Conservation (phyloP, 78 protist species). For the slime mould (Dictyostelium discoideum) region dicty_2.7 NC_007090.3:2324501-2325000, state of each 20-base stretch:
- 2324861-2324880: background rate
- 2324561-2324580: too few species aligned
- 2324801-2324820: background rate
- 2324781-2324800: background rate
- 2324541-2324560: too few species aligned
- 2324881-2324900: background rate
- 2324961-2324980: background rate
- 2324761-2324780: background rate
- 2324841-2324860: background rate
- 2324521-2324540: background rate
- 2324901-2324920: background rate
- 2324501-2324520: background rate
- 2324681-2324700: background rate
- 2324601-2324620: too few species aligned
- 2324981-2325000: background rate
- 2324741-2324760: background rate
- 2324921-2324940: background rate
- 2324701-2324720: background rate
- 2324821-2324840: background rate
- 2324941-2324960: background rate
- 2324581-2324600: too few species aligned
- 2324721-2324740: background rate
- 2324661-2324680: background rate
- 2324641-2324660: background rate
- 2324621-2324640: background rate